Evolutionary conservation across 306 rosid species (phyloP), one percentile per base, ranked within the genome.

Genomic region (Begonia loranthoides): DNA sequence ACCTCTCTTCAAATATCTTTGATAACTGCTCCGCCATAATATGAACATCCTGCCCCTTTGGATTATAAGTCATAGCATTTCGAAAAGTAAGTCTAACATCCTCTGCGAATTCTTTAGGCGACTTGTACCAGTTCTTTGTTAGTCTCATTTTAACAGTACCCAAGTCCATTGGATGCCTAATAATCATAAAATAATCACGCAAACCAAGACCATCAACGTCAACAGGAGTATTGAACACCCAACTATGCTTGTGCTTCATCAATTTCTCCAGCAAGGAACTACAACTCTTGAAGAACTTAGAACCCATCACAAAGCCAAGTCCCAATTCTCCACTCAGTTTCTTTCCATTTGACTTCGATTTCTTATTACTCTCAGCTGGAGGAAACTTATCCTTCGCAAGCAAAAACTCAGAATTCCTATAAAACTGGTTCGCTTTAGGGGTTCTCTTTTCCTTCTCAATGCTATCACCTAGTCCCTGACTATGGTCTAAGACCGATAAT

Each of bases 381-480:
- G 95, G 97, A 46, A 85, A 76, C 69, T 82, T 90, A 70, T 90
- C 97, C 71, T 90, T 90, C 0, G 80, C 97, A 41, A 90, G 94
- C 70, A 90, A 66, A 71, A 90, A 90, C 71, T 82, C 97, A 0
- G 95, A 82, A 59, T 80, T 90, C 3, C 65, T 72, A 69, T 90
- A 90, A 58, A 89, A 89, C 54, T 79, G 95, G 70, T 89, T 89
- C 9, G 95, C 95, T 65, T 89, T 89, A 3, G 97, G 97, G 12
- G 81, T 89, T 59, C 97, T 79, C 80, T 89, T 89, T 66, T 89
- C 97, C 70, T 85, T 89, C 78, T 90, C 95, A 64, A 82, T 73
- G 66, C 15, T 71, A 58, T 79, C 95, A 77, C 67, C 21, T 48
- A 61, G 61, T n/a, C 79, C 84, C 3, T 68, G 87, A 66, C 80